Evolutionary conservation across 116 monocot genomes (phyloP).

Genomic region (Papilionanthe hybrid): DNA sequence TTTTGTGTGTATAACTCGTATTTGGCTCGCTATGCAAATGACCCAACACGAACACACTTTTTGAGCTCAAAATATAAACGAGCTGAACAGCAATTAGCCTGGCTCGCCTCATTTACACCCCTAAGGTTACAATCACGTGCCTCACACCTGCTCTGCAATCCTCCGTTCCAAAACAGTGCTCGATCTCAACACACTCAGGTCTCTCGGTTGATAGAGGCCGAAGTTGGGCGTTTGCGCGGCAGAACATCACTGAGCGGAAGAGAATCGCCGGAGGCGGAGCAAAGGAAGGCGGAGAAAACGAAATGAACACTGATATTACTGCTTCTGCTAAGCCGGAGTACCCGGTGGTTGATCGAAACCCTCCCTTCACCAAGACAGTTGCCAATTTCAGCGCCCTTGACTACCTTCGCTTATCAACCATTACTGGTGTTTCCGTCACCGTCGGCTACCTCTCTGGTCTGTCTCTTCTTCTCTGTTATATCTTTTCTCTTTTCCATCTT

Average conservation of each 20-base stretch:
- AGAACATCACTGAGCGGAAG: not conserved
- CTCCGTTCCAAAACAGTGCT: too few species aligned
- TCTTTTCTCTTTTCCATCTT: not conserved
- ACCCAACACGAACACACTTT: too few species aligned
- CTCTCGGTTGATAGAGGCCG: too few species aligned
- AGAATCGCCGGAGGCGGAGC: not conserved
- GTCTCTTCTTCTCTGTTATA: not conserved
- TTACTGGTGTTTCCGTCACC: slow-evolving; percentile 91
- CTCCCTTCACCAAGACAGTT: slow-evolving; percentile 85
- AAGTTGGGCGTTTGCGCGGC: not conserved
- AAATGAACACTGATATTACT: slow-evolving; percentile 93
- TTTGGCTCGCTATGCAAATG: too few species aligned
- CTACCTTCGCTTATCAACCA: slow-evolving; percentile 89
- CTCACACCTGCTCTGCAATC: not conserved
- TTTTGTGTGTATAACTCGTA: too few species aligned
- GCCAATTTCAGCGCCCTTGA: slow-evolving; percentile 90
- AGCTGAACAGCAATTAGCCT: too few species aligned
- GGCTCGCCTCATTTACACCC: too few species aligned
- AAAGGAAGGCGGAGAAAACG: not conserved
- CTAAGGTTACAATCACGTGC: not conserved
- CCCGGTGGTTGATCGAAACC: slow-evolving; percentile 94
- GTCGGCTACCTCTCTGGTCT: slow-evolving; percentile 95
- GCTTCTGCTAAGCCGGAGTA: slow-evolving; percentile 91
- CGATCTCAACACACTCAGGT: too few species aligned
- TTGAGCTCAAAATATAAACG: too few species aligned